Evolutionary conservation across 768 basidiomycete genomes (phyloP).

Genomic region (Amyloporia xantha): DNA sequence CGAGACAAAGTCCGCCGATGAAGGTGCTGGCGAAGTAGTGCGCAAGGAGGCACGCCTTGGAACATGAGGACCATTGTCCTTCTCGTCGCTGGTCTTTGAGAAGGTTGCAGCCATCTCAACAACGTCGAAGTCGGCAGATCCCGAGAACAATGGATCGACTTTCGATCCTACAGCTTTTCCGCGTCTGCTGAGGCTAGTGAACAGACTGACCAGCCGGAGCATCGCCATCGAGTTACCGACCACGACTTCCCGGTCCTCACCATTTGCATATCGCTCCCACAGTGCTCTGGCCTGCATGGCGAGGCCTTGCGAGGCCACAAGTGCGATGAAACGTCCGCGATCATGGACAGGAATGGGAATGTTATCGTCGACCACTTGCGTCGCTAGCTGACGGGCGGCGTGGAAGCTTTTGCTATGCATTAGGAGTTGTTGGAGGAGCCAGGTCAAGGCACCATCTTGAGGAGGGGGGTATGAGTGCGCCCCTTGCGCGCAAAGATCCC

Average conservation of each 20-base stretch:
- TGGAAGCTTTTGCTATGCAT: slow-evolving; percentile 33
- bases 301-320: slow-evolving; percentile 41
- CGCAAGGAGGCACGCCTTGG: background rate
- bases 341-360: slow-evolving; percentile 36
- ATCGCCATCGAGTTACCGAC: slow-evolving; percentile 38
- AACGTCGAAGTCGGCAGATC: background rate
- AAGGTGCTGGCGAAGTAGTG: background rate
- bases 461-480: slow-evolving; percentile 43
- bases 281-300: slow-evolving; percentile 42
- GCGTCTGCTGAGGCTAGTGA: slow-evolving; percentile 14
- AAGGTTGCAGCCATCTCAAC: background rate
- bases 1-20: background rate
- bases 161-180: background rate
- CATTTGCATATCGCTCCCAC: slow-evolving; percentile 50
- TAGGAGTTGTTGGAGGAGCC: slow-evolving; percentile 46
- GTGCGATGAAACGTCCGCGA: slow-evolving; percentile 44
- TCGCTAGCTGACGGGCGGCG: slow-evolving; percentile 42
- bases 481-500: no score
- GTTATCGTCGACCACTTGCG: slow-evolving; percentile 38
- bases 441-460: slow-evolving; percentile 35
- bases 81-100: background rate
- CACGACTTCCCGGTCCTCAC: slow-evolving; percentile 35
- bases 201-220: slow-evolving; percentile 48
- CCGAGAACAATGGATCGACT: background rate
- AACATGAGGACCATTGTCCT: background rate